Base-by-base conservation (phyloP, 83 land plant species). In the Picea abies region DNA sequence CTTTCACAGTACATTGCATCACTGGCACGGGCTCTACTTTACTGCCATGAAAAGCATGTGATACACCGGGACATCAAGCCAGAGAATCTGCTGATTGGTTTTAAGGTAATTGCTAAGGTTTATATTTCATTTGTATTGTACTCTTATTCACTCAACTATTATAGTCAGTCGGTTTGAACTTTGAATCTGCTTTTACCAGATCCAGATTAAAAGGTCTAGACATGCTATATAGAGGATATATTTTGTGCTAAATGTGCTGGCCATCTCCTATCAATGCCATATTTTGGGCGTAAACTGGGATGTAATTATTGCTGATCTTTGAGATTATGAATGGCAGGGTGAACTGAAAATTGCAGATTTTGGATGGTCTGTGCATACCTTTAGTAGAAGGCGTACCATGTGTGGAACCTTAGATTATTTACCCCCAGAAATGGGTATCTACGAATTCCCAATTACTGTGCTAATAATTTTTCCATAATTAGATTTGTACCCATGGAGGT, bases 361-460 rank as follows among this genome's bases (percentile, higher is more conserved):
- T 91, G 97, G 97, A 19, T 96, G 99, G 99, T 90, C 99, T 25
- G 99, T 96, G 0, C 99, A 96, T 70, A 93, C 99, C 10, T 88
- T 58, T 35, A 82, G 71, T 79, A 94, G 92, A 81, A 88, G 98
- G 79, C 83, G 81, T 6, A 96, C 98, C n/a, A 84, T 94, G 89
- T 96, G 98, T 88, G 99, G 99, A 23, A 94, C 99, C 37, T 71
- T 96, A 63, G 99, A 96, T 71, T 96, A 96, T 79, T 85, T 96
- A 5, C 94, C 99, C 12, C 99, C 99, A 41, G 99, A 96, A 87
- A 93, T 96, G 97, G 94, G 89, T 87, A 82, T 1, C 15, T 29
- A 16, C 4, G 4, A 16, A 44, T 29, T 10, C 79, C 17, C 14
- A 12, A 26, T 76, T 22, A 9, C 14, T 10, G 16, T 60, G 10